Evolutionary conservation across 495 filamentous ascomycete genomes (phyloP).

Genomic region (Hypomontagnella monticulosa): DNA sequence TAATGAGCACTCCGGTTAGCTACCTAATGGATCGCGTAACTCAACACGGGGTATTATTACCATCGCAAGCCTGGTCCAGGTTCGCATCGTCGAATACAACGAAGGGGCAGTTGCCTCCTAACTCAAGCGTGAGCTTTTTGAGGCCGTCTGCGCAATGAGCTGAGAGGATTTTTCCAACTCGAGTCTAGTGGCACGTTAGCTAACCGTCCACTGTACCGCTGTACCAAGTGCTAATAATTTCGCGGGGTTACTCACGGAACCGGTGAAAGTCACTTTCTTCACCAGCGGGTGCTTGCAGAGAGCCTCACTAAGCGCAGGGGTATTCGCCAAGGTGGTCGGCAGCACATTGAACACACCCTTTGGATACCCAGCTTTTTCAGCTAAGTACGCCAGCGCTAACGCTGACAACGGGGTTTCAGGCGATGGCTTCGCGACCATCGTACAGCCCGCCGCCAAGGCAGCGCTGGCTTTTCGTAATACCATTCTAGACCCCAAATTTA

Average conservation of each 20-base stretch:
- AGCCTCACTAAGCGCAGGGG: slow-evolving; percentile 69
- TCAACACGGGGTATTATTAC: slow-evolving; percentile 21
- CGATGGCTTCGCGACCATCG: slow-evolving; percentile 72
- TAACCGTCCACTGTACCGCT: neutral
- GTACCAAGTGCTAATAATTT: neutral
- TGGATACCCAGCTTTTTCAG: slow-evolving; percentile 67
- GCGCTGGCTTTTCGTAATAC: slow-evolving; percentile 74
- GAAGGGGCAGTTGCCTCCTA: slow-evolving; percentile 80
- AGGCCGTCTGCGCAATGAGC: slow-evolving; percentile 62
- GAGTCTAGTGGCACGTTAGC: slow-evolving; percentile 32
- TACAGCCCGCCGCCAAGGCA: slow-evolving; percentile 77
- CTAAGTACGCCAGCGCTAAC: slow-evolving; percentile 65
- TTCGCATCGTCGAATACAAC: slow-evolving; percentile 80
- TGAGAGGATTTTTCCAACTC: slow-evolving; percentile 47
- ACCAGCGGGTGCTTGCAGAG: slow-evolving; percentile 71
- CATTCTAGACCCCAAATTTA: slow-evolving; percentile 56
- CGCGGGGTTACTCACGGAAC: slow-evolving; percentile 43
- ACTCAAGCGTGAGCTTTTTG: slow-evolving; percentile 77
- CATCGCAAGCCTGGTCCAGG: slow-evolving; percentile 67
- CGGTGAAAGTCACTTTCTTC: slow-evolving; percentile 80
- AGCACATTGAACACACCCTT: slow-evolving; percentile 68
- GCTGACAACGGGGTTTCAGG: slow-evolving; percentile 71
- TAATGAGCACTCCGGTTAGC: neutral
- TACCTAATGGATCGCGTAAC: neutral
- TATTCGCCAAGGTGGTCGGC: slow-evolving; percentile 70